Evolutionary conservation across 257 asterid species (phyloP).

Genomic region (Jacaranda copaia): DNA sequence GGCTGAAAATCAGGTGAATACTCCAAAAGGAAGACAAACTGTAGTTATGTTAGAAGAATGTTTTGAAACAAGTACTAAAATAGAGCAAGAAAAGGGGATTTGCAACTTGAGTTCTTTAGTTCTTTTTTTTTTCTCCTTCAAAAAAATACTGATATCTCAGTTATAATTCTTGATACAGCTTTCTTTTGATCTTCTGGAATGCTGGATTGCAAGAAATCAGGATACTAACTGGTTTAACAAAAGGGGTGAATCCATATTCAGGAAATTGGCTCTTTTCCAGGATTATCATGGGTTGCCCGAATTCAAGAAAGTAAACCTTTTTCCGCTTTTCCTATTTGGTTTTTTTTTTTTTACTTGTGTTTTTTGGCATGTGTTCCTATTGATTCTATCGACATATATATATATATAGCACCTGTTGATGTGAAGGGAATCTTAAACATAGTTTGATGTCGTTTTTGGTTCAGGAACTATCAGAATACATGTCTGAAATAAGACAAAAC

Average conservation of each 20-base stretch:
- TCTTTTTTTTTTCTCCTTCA: not conserved
- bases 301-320: slow-evolving; percentile 49
- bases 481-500: slow-evolving; percentile 44
- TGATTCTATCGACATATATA: not conserved
- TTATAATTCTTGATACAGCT: slow-evolving; percentile 38
- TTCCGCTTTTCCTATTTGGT: too few species aligned
- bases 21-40: not conserved
- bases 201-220: slow-evolving; percentile 47
- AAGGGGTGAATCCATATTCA: slow-evolving; percentile 46
- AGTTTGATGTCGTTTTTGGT: not conserved
- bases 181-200: slow-evolving; percentile 53
- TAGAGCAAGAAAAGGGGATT: not conserved
- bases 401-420: not conserved
- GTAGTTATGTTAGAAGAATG: too few species aligned
- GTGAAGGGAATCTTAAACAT: not conserved
- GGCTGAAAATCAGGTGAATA: slow-evolving; percentile 58
- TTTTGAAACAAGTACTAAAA: too few species aligned
- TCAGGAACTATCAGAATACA: slow-evolving; percentile 48
- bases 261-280: slow-evolving; percentile 61
- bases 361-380: not conserved
- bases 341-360: not conserved
- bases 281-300: slow-evolving; percentile 63
- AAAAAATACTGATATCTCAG: not conserved
- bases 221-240: slow-evolving; percentile 35
- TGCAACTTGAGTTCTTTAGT: not conserved